These are phyloP conservation scores for Tolypocladium cylindrosporum DNA, from an alignment of 2,329 filamentous ascomycete species.

Conservation along the genomic window DNA sequence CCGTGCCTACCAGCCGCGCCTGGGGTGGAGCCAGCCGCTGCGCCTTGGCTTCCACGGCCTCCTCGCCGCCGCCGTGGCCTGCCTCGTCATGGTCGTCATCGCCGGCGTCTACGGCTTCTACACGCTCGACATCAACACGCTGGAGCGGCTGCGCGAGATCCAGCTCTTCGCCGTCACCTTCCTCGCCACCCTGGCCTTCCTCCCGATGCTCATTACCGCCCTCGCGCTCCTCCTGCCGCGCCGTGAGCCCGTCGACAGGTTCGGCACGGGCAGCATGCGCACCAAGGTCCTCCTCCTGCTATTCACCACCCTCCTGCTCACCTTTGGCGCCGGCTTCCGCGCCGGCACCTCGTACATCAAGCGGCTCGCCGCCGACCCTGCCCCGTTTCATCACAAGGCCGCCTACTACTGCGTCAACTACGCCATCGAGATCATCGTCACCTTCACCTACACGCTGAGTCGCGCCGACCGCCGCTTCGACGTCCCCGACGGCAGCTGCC, in stretches of 20 bases:
- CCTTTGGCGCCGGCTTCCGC: slow-evolving; percentile 61
- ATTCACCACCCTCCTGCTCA: slow-evolving; percentile 47
- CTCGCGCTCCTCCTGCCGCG: slow-evolving; percentile 41
- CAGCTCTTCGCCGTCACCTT: slow-evolving; percentile 59
- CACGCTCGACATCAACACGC: slow-evolving; percentile 44
- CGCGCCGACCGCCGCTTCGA: slow-evolving; percentile 70
- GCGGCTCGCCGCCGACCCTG: slow-evolving; percentile 41
- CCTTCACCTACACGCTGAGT: slow-evolving; percentile 54
- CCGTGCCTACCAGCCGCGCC: slow-evolving; percentile 57
- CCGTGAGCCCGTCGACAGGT: slow-evolving; percentile 33
- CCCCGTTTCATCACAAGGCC: slow-evolving; percentile 61
- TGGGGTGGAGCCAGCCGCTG: slow-evolving; percentile 57
- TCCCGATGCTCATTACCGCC: slow-evolving; percentile 46
- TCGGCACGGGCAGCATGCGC: slow-evolving; percentile 54
- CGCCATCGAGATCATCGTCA: slow-evolving; percentile 58
- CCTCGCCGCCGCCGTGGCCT: slow-evolving; percentile 45
- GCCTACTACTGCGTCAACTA: slow-evolving; percentile 79
- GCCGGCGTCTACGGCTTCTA: slow-evolving; percentile 56
- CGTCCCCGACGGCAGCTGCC: slow-evolving; percentile 59
- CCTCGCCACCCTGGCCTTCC: slow-evolving; percentile 44
- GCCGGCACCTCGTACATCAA: slow-evolving; percentile 46
- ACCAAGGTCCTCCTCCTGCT: slow-evolving; percentile 59
- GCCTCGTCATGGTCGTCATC: slow-evolving; percentile 57
- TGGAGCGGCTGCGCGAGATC: slow-evolving; percentile 46
- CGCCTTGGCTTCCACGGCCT: slow-evolving; percentile 44